Evolutionary conservation across 1,284 basidiomycete genomes (phyloP).

Genomic region (Athelia psychrophila): DNA sequence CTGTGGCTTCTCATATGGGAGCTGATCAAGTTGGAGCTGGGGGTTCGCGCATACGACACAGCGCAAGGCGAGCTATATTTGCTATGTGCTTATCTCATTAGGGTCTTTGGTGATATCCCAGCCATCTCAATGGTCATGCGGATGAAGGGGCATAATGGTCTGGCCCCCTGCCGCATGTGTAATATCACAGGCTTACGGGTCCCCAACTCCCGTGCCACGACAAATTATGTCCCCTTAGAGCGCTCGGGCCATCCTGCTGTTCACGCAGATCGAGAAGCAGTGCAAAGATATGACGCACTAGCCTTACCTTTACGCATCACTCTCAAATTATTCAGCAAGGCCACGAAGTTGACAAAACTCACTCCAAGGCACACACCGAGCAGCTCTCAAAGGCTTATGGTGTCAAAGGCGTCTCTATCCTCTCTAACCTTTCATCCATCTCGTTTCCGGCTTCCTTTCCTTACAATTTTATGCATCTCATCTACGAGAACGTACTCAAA

Average conservation of each 20-base stretch:
- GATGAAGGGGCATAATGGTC: slow-evolving; percentile 19
- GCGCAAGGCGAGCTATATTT: slow-evolving; percentile 3
- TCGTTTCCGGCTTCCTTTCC: slow-evolving; percentile 14
- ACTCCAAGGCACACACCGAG: slow-evolving; percentile 6
- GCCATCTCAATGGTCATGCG: slow-evolving; percentile 18
- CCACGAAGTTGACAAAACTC: slow-evolving; percentile 12
- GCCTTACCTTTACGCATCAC: slow-evolving; percentile 25
- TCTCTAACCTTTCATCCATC: slow-evolving; percentile 8
- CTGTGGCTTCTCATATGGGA: slow-evolving; percentile 36
- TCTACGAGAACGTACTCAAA: slow-evolving; percentile 11
- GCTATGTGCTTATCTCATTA: slow-evolving; percentile 14
- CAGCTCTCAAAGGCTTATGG: slow-evolving; percentile 11
- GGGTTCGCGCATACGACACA: slow-evolving; percentile 13
- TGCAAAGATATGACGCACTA: slow-evolving; percentile 14
- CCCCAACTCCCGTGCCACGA: slow-evolving; percentile 17
- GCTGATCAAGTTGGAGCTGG: slow-evolving; percentile 26
- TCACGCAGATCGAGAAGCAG: background rate
- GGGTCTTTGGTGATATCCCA: slow-evolving; percentile 17
- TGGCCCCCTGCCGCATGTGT: slow-evolving; percentile 16
- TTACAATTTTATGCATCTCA: slow-evolving; percentile 18
- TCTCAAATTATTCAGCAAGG: slow-evolving; percentile 16
- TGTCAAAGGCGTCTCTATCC: slow-evolving; percentile 13
- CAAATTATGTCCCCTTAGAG: slow-evolving; percentile 8
- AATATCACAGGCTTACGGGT: slow-evolving; percentile 28
- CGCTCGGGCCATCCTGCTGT: background rate